These are phyloP conservation scores for Boletus rex-veris DNA, from an alignment of 768 basidiomycete species.

Conservation along the genomic window DNA sequence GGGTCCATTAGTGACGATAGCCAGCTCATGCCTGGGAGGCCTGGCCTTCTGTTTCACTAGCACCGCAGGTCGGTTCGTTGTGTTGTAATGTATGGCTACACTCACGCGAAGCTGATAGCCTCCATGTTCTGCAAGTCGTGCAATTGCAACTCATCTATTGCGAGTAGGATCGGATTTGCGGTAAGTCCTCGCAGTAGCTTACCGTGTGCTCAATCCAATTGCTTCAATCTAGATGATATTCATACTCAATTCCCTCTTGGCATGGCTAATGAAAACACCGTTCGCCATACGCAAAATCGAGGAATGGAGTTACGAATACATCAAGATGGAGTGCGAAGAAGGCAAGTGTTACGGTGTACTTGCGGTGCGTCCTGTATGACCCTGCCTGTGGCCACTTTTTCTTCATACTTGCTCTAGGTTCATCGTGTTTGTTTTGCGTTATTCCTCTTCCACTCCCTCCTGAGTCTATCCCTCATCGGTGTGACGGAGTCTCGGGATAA, in stretches of 20 bases:
- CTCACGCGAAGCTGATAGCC: constrained; percentile 42
- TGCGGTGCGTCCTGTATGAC: constrained; percentile 55
- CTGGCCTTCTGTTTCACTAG: constrained; percentile 85
- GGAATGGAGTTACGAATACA: constrained; percentile 93
- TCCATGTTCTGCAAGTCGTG: constrained; percentile 98
- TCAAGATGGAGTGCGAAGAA: constrained; percentile 94
- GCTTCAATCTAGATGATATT: constrained; percentile 76
- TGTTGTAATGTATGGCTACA: not conserved
- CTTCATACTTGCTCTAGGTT: constrained; percentile 44
- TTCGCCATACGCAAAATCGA: constrained; percentile 82
- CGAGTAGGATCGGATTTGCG: constrained; percentile 93
- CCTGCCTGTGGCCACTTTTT: not conserved
- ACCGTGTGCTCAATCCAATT: not conserved
- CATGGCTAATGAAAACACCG: constrained; percentile 95
- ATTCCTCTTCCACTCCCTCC: constrained; percentile 79
- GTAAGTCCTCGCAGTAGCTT: constrained; percentile 41
- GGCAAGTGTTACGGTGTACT: constrained; percentile 96
- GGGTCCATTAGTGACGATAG: constrained; percentile 66
- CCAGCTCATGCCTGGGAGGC: constrained; percentile 78
- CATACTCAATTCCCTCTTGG: constrained; percentile 89
- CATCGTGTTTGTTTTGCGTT: constrained; percentile 97
- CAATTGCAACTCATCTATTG: constrained; percentile 98
- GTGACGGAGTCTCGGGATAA: constrained; percentile 89
- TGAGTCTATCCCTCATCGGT: constrained; percentile 77
- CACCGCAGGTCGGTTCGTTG: constrained; percentile 60